Percentiles rank a stretch among this genome's conserved stretches.
These are phyloP conservation scores for Bathelium albidoporum DNA, from an alignment of 495 filamentous ascomycete species.

Conservation along the genomic window DNA sequence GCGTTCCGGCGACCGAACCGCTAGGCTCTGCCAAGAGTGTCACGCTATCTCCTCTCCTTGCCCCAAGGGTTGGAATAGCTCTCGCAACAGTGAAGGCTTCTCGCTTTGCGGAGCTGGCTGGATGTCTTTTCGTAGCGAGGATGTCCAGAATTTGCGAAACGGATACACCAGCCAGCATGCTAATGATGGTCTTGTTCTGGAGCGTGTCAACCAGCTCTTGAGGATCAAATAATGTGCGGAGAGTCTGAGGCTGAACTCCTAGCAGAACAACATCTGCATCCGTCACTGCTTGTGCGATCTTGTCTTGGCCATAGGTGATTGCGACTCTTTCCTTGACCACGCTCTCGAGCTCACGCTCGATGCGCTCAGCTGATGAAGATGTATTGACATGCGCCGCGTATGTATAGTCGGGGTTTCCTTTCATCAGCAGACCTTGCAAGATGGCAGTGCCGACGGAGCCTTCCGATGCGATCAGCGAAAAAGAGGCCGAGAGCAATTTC, in stretches of 20 bases:
- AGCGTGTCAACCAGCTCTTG: background rate
- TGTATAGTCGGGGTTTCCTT: background rate
- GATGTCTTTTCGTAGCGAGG: background rate
- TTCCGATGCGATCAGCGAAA: background rate
- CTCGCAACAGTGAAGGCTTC: constrained; percentile 1
- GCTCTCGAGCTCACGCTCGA: background rate
- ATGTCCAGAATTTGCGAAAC: background rate
- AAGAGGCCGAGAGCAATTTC: background rate
- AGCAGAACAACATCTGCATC: constrained; percentile 4
- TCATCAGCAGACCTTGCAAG: constrained; percentile 6
- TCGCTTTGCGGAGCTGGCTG: background rate
- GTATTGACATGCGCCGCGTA: background rate
- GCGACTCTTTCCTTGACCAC: background rate
- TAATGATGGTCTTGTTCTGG: constrained; percentile 8
- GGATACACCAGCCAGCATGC: constrained; percentile 9
- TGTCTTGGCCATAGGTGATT: constrained; percentile 4
- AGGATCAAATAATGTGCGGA: background rate
- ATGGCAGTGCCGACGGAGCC: constrained; percentile 8
- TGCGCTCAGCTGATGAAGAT: background rate
- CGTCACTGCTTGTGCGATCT: background rate
- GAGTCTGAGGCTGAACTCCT: constrained; percentile 2
- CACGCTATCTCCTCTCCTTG: constrained; percentile 1
- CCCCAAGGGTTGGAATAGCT: constrained; percentile 9
- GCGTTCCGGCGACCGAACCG: background rate
- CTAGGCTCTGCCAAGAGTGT: constrained; percentile 1